Evolutionary conservation across 495 filamentous ascomycete species (phyloP), one percentile per base, ranked within the genome.

Genomic region (Penicillium salamii): DNA sequence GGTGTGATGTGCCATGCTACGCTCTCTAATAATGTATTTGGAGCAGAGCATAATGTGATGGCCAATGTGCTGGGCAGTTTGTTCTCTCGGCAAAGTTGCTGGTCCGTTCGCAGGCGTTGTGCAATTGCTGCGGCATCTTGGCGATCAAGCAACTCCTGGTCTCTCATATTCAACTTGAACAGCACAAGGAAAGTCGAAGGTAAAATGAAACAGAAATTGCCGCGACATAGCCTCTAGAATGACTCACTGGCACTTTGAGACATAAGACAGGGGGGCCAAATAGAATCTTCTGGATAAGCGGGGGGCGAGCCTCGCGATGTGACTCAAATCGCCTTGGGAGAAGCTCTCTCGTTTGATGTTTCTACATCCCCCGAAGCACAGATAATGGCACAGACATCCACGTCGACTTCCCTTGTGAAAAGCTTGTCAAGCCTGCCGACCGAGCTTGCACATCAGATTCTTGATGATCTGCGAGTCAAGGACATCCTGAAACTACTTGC

Each of bases 1-100:
- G 61, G 63, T 15, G 46, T 54, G 35, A 69, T 36, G 23, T 65
- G 46, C 34, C 47, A 26, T 33, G 64, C 52, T 31, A 69, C 57
- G 9, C 19, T 33, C 12, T 60, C 50, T 15, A 53, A 52, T 0
- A 58, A 28, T n/a, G 34, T 20, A 24, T 35, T 43, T 6, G 44
- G 26, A 36, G 37, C 26, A 15, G 44, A 40, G 8, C 54, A 65
- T 39, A 62, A 36, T 40, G 54, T 55, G 3, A 49, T 34, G 8
- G 50, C 62, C 13, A 69, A 53, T 5, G 52, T 43, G 38, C 54
- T 63, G 18, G 66, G 66, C 2, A 63, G 17, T 15, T 37, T 52
- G 7, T 45, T 49, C n/a, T 54, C 34, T 14, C 46, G 23, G 42
- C 66, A 69, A 32, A 45, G 45, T 23, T 53, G 26, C 39, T 67